Percentiles rank a stretch among this genome's conserved stretches.
Conservation (phyloP, 306 rosid genomes). For the Trifolium fragiferum region DNA sequence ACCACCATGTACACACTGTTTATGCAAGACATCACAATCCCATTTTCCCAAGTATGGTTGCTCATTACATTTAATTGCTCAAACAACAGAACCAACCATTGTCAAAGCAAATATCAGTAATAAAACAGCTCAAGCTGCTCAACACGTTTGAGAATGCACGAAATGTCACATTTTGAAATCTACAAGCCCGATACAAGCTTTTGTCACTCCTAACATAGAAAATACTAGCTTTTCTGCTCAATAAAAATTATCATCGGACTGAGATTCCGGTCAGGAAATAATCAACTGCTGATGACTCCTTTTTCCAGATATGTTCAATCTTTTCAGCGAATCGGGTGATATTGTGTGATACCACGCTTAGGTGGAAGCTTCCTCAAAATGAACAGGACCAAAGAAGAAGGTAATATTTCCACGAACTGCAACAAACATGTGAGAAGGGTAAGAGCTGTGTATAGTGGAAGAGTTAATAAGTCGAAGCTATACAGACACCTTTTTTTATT, state of each 20-base stretch:
- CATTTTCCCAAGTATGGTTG: slow-evolving; percentile 33
- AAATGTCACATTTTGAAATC: slow-evolving; percentile 29
- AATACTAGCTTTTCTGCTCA: slow-evolving; percentile 32
- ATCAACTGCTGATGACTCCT: slow-evolving; percentile 30
- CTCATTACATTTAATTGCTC: slow-evolving; percentile 23
- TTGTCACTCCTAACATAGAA: slow-evolving; percentile 30
- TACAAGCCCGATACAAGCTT: slow-evolving; percentile 33
- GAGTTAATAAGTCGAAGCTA: slow-evolving; percentile 5
- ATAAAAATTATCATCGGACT: slow-evolving; percentile 34
- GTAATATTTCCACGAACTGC: slow-evolving; percentile 61
- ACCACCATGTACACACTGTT: slow-evolving; percentile 29
- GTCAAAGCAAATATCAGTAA: slow-evolving; percentile 36
- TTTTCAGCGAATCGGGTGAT: slow-evolving; percentile 59
- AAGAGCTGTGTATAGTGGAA: too few relatives aligned
- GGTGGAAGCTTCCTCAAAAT: slow-evolving; percentile 62
- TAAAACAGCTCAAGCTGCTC: slow-evolving; percentile 36
- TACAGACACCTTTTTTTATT: slow-evolving; percentile 4
- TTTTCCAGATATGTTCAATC: slow-evolving; percentile 31
- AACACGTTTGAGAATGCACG: slow-evolving; percentile 28
- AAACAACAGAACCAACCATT: slow-evolving; percentile 39
- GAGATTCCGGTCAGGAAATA: slow-evolving; percentile 31
- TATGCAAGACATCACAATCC: slow-evolving; percentile 40
- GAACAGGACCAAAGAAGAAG: slow-evolving; percentile 58
- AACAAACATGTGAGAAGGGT: slow-evolving; percentile 28
- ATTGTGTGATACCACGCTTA: slow-evolving; percentile 59